Conservation (phyloP, 1,139 yeast species). For the Debaryomyces nepalensis region DNA sequence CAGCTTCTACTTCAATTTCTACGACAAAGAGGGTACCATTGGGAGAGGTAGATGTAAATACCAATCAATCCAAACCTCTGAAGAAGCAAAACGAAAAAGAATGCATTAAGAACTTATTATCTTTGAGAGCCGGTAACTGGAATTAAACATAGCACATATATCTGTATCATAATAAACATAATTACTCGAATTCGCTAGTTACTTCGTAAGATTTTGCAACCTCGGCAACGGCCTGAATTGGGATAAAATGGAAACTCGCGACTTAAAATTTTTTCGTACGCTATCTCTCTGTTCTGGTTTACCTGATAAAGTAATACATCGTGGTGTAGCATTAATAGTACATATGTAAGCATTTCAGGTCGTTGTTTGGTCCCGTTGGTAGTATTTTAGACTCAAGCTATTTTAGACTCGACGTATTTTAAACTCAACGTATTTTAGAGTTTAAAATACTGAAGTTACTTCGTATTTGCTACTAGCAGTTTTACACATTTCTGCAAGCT, state of each 20-base stretch:
- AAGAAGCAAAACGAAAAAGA: slow-evolving; percentile 30
- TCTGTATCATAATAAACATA: slow-evolving; percentile 1
- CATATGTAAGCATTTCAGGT: too few species aligned
- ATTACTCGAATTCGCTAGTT: neutral
- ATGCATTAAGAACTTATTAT: slow-evolving; percentile 47
- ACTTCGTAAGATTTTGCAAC: slow-evolving; percentile 5
- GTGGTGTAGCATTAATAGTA: neutral
- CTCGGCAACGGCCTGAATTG: slow-evolving; percentile 4
- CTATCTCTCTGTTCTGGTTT: neutral
- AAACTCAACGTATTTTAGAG: too few species aligned
- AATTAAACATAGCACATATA: slow-evolving; percentile 18
- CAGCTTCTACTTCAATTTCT: slow-evolving; percentile 18
- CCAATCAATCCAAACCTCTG: slow-evolving; percentile 20
- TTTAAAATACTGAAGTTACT: too few species aligned
- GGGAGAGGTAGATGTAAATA: slow-evolving; percentile 25
- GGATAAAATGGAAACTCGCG: slow-evolving; percentile 7
- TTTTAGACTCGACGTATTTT: too few species aligned
- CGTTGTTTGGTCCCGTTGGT: too few species aligned
- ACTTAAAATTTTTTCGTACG: neutral
- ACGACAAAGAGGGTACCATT: slow-evolving; percentile 34
- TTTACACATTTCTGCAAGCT: too few species aligned
- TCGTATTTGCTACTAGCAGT: too few species aligned
- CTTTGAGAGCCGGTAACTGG: slow-evolving; percentile 49
- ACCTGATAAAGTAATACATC: neutral
- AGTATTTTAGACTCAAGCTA: too few species aligned